phyloP scores from a whole-genome alignment of 768 basidiomycete species.

The Phylloporus sp. region DNA sequence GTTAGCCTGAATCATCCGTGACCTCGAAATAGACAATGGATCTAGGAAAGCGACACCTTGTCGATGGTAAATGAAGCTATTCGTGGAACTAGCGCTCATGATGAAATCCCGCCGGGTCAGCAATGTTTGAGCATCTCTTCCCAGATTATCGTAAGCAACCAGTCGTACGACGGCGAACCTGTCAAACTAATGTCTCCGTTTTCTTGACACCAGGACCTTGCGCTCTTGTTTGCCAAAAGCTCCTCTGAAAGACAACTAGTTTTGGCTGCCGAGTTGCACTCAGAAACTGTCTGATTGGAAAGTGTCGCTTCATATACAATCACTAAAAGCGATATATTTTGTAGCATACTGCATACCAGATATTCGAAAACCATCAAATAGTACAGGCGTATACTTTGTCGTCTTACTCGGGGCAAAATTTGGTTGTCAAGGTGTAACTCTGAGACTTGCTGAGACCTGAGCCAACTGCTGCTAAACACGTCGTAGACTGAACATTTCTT shows the following conservation, averaged over 20 bases:
- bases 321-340: too few species aligned
- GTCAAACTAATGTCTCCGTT: neutral
- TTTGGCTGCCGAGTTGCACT: neutral
- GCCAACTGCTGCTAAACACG: too few species aligned
- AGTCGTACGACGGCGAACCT: neutral
- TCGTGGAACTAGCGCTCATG: neutral
- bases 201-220: constrained; percentile 21
- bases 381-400: too few species aligned
- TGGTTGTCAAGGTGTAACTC: too few species aligned
- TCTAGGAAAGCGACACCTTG: constrained; percentile 9
- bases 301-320: too few species aligned
- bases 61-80: constrained; percentile 3
- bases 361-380: too few species aligned
- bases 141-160: constrained; percentile 22
- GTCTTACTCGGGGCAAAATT: too few species aligned
- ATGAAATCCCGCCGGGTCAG: constrained; percentile 2
- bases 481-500: too few species aligned
- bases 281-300: neutral
- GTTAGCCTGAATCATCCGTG: neutral
- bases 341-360: too few species aligned
- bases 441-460: too few species aligned
- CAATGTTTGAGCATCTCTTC: constrained; percentile 17
- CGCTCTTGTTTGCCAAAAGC: constrained; percentile 9
- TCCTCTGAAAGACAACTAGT: neutral
- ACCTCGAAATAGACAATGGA: neutral